phyloP scores from a whole-genome alignment of 495 filamentous ascomycete genomes.

The Rostrohypoxylon terebratum region DNA sequence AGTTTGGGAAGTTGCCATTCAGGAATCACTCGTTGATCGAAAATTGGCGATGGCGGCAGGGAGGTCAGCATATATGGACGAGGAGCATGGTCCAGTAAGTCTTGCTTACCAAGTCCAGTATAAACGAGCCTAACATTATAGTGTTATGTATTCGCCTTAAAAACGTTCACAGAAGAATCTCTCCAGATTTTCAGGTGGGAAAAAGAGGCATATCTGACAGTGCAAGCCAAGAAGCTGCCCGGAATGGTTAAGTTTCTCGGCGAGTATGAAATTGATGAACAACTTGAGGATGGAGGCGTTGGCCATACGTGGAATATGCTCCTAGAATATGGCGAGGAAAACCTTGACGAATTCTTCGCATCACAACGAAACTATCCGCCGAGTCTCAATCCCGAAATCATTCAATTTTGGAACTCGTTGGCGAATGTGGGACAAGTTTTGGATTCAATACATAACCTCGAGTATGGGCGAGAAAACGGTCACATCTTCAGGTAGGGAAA shows the following conservation, averaged over 20 bases:
- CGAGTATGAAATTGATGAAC: slow-evolving; percentile 31
- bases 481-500: slow-evolving; percentile 8
- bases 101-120: background rate
- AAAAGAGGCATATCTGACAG: slow-evolving; percentile 47
- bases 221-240: slow-evolving; percentile 14
- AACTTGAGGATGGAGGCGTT: slow-evolving; percentile 13
- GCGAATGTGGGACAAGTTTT: slow-evolving; percentile 53
- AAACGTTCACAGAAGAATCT: slow-evolving; percentile 44
- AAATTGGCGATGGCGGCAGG: slow-evolving; percentile 6
- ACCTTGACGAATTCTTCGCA: slow-evolving; percentile 53
- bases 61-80: slow-evolving; percentile 30
- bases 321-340: slow-evolving; percentile 52
- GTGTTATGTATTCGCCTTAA: slow-evolving; percentile 55
- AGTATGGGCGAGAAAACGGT: slow-evolving; percentile 22
- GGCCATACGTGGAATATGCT: slow-evolving; percentile 48
- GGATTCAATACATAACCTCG: slow-evolving; percentile 49
- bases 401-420: slow-evolving; percentile 53
- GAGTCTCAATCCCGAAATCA: slow-evolving; percentile 45
- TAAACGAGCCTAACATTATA: slow-evolving; percentile 23
- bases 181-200: slow-evolving; percentile 48
- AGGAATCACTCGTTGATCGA: slow-evolving; percentile 47
- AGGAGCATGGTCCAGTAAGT: slow-evolving; percentile 20
- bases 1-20: slow-evolving; percentile 50
- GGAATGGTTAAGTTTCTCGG: slow-evolving; percentile 52
- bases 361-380: slow-evolving; percentile 42